A percentile compares a stretch with the other conserved stretches of the same genome.
Evolutionary conservation across 2,329 filamentous ascomycete genomes (phyloP).

Genomic region (Colletotrichum lupini): DNA sequence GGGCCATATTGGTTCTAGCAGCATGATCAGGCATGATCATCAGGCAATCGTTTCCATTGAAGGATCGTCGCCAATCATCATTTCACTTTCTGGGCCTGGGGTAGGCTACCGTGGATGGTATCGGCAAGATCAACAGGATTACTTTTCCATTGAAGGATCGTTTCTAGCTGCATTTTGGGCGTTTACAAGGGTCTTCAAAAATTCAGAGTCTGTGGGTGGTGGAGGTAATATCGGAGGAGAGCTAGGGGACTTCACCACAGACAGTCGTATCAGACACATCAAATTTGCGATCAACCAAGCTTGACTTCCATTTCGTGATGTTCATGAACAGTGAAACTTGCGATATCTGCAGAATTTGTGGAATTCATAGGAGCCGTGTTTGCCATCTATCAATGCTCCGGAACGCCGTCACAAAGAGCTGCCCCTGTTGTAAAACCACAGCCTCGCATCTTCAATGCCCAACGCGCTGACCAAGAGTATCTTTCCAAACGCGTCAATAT

Average conservation of each 20-base stretch:
- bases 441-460: slow-evolving; percentile 47
- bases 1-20: not conserved
- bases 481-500: slow-evolving; percentile 56
- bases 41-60: not conserved
- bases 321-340: not conserved
- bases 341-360: not conserved
- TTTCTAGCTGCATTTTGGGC: not conserved
- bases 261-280: not conserved
- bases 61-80: not conserved
- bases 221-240: not conserved
- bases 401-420: not conserved
- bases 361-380: not conserved
- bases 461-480: slow-evolving; percentile 46
- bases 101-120: too few species aligned
- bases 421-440: slow-evolving; percentile 42
- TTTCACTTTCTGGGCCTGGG: too few species aligned
- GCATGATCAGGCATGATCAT: not conserved
- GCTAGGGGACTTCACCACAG: not conserved
- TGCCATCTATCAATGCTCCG: not conserved
- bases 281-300: not conserved
- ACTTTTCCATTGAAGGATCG: not conserved
- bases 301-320: not conserved
- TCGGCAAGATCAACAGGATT: not conserved
- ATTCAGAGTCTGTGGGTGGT: not conserved
- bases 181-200: not conserved